phyloP scores from a whole-genome alignment of 352 stramenopile genomes.

The Globisporangium uncinulatum region DNA sequence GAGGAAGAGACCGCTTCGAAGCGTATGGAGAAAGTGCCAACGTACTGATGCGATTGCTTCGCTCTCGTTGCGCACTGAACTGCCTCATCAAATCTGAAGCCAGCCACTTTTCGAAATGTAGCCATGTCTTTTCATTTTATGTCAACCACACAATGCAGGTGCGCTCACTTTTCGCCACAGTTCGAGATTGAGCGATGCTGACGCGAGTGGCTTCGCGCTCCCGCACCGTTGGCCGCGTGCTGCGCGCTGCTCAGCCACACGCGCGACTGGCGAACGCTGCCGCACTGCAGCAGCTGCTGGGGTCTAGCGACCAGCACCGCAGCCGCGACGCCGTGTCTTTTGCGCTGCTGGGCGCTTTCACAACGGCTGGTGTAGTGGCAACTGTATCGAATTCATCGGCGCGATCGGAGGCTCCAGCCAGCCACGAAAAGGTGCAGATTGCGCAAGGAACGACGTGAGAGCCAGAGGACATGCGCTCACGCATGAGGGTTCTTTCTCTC shows the following conservation, averaged over 20 bases:
- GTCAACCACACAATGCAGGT: too few species aligned
- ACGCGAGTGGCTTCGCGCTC: not conserved
- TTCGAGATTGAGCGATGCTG: too few species aligned
- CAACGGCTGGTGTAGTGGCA: not conserved
- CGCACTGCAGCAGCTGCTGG: not conserved
- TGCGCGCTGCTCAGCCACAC: not conserved
- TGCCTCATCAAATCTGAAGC: not conserved
- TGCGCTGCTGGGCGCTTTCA: not conserved
- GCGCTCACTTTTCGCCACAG: too few species aligned
- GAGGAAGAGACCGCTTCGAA: conserved; percentile 78
- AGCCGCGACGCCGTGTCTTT: not conserved
- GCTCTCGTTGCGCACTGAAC: too few species aligned
- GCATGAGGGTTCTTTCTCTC: too few species aligned
- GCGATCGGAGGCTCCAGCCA: not conserved
- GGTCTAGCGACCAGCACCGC: not conserved
- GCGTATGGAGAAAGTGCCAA: conserved; percentile 21
- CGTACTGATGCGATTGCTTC: conserved; percentile 10
- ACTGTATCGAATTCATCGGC: not conserved
- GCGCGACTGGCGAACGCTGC: not conserved
- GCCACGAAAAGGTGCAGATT: not conserved
- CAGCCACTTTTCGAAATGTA: not conserved
- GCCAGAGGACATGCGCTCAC: too few species aligned
- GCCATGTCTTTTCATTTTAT: not conserved
- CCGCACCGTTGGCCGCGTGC: not conserved
- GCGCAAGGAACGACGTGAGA: too few species aligned